Evolutionary conservation across 2,329 filamentous ascomycete genomes (phyloP).

Genomic region (Penicillium sp.): DNA sequence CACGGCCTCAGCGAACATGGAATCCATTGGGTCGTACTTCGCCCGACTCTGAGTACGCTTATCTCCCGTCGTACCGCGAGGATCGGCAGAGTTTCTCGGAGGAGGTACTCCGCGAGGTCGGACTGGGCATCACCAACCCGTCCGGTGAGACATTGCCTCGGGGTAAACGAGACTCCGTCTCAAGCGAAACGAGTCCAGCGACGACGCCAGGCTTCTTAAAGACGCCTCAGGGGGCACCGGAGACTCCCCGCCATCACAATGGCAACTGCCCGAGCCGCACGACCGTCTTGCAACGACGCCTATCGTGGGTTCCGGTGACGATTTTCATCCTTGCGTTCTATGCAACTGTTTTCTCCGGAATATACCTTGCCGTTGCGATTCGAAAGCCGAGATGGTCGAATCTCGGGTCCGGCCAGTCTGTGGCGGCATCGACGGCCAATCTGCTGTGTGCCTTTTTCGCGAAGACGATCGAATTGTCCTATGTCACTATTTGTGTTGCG

Average conservation of each 20-base stretch:
- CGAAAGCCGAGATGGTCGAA: conserved; percentile 59
- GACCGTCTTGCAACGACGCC: conserved; percentile 30
- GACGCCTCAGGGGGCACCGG: conserved; percentile 11
- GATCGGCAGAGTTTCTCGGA: conserved; percentile 16
- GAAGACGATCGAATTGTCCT: conserved; percentile 74
- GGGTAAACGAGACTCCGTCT: conserved; percentile 5
- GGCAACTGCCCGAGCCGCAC: conserved; percentile 31
- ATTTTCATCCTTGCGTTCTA: conserved; percentile 40
- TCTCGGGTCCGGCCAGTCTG: conserved; percentile 49
- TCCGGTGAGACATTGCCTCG: conserved; percentile 9
- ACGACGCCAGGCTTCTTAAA: conserved; percentile 13
- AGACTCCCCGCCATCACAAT: conserved; percentile 3
- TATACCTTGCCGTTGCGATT: conserved; percentile 65
- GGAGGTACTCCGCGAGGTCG: conserved; percentile 18
- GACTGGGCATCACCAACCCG: conserved; percentile 18
- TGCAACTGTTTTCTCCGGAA: conserved; percentile 35
- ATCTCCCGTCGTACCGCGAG: conserved; percentile 1
- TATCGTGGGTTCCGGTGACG: conserved; percentile 36
- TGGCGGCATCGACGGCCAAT: conserved; percentile 64
- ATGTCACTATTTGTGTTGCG: conserved; percentile 73
- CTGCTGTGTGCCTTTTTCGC: conserved; percentile 67
- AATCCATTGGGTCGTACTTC: conserved; percentile 17
- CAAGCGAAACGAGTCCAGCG: neutral
- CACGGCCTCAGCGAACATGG: conserved; percentile 16
- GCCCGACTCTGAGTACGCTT: conserved; percentile 8